phyloP scores from a whole-genome alignment of 225 moss, liverwort and hornwort genomes.

The Physcomitrium patens region DNA sequence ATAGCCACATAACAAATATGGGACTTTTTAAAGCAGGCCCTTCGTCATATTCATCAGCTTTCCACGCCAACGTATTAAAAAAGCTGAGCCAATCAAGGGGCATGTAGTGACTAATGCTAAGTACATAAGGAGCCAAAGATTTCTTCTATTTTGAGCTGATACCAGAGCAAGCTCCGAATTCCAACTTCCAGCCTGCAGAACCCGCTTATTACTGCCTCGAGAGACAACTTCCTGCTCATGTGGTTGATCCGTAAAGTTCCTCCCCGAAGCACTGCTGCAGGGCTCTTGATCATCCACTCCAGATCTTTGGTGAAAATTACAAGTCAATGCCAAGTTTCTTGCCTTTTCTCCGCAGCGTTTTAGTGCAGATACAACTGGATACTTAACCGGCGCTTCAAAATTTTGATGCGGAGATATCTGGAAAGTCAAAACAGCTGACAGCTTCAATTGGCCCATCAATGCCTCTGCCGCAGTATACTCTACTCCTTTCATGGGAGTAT shows the following conservation, averaged over 20 bases:
- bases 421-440: constrained; percentile 10
- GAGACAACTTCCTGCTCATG: constrained; percentile 11
- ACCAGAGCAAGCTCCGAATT: constrained; percentile 32
- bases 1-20: neutral
- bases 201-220: neutral
- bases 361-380: constrained; percentile 23
- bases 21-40: neutral
- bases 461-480: neutral
- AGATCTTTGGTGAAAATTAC: neutral
- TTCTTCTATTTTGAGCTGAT: constrained; percentile 43
- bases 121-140: constrained; percentile 42
- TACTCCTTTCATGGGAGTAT: neutral
- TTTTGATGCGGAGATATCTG: neutral
- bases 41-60: constrained; percentile 23
- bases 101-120: constrained; percentile 44
- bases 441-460: constrained; percentile 11
- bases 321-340: constrained; percentile 10
- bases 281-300: neutral
- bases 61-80: constrained; percentile 32
- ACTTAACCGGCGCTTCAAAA: constrained; percentile 30
- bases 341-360: constrained; percentile 24
- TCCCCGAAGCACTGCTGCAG: neutral
- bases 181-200: constrained; percentile 1
- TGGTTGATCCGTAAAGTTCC: neutral
- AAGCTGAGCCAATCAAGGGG: constrained; percentile 42